Percentiles rank a stretch among this genome's conserved stretches.
Conservation (phyloP, 768 basidiomycete genomes). For the Cubamyces sp. region DNA sequence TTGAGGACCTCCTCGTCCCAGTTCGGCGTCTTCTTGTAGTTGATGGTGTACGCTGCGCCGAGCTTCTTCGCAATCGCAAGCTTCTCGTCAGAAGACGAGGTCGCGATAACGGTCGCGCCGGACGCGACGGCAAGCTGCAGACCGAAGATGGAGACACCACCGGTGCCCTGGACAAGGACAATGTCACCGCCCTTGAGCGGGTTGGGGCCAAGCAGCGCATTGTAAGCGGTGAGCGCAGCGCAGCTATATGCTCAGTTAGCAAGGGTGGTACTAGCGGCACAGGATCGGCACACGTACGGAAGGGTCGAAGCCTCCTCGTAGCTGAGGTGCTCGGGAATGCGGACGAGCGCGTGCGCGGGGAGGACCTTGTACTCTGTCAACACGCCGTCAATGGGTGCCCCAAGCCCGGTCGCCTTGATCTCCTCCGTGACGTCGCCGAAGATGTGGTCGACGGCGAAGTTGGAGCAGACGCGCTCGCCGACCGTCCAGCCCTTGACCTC, state of each 20-base stretch:
- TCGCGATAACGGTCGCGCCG: constrained; percentile 67
- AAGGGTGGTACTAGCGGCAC: not conserved
- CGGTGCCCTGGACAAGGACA: constrained; percentile 59
- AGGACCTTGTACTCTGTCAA: constrained; percentile 39
- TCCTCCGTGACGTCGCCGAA: constrained; percentile 46
- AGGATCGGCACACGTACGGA: constrained; percentile 43
- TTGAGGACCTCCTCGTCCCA: constrained; percentile 60
- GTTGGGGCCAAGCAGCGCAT: constrained; percentile 51
- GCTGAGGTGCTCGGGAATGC: constrained; percentile 57
- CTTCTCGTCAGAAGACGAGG: constrained; percentile 70
- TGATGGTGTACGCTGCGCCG: constrained; percentile 59
- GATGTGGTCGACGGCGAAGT: constrained; percentile 53
- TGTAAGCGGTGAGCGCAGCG: constrained; percentile 69
- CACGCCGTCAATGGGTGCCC: constrained; percentile 54
- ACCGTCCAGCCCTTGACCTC: constrained; percentile 50
- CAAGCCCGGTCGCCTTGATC: constrained; percentile 44
- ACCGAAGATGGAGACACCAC: constrained; percentile 61
- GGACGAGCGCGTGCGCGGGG: constrained; percentile 44
- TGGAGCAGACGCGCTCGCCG: constrained; percentile 62
- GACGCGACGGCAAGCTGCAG: constrained; percentile 64
- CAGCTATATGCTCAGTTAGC: constrained; percentile 40
- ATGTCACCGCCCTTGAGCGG: constrained; percentile 62
- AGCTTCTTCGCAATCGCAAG: constrained; percentile 53
- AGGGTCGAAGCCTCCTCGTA: constrained; percentile 70
- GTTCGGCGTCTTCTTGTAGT: constrained; percentile 59